These are phyloP conservation scores for Pseudomonodictys pantanalensis DNA, from an alignment of 495 filamentous ascomycete species.

Conservation along the genomic window DNA sequence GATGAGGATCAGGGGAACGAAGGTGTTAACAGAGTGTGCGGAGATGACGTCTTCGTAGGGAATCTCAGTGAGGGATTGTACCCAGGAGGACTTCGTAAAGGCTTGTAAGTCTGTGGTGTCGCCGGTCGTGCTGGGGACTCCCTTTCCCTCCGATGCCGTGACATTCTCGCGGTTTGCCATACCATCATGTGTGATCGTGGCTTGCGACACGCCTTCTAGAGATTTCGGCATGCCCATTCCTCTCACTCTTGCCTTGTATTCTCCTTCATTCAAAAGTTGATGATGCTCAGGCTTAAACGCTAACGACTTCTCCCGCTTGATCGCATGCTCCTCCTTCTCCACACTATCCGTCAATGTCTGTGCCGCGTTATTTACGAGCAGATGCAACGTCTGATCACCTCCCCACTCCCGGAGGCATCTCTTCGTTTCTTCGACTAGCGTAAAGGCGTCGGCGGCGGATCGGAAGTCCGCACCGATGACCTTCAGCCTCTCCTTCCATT, in stretches of 20 bases:
- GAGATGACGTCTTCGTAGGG: conserved; percentile 52
- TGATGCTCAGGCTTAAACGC: background rate
- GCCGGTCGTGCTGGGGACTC: background rate
- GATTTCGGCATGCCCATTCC: background rate
- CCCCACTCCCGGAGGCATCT: background rate
- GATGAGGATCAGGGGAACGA: conserved; percentile 49
- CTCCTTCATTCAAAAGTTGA: background rate
- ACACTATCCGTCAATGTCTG: conserved; percentile 50
- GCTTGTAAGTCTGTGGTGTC: conserved; percentile 10
- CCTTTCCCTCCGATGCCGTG: background rate
- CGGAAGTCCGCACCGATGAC: background rate
- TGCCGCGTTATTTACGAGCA: conserved; percentile 52
- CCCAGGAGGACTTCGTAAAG: conserved; percentile 43
- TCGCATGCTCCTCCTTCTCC: conserved; percentile 41
- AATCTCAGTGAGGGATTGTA: conserved; percentile 46
- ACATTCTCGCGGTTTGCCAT: background rate
- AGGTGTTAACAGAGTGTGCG: conserved; percentile 48
- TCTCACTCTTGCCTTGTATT: background rate
- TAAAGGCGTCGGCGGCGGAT: background rate
- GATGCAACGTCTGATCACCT: conserved; percentile 33
- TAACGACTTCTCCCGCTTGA: conserved; percentile 36
- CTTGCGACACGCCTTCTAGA: background rate
- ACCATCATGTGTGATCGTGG: background rate
- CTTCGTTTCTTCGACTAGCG: background rate
- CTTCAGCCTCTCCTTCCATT: conserved; percentile 1